phyloP scores from a whole-genome alignment of 139 green algal genomes.

The Volvox reticuliferus region DNA sequence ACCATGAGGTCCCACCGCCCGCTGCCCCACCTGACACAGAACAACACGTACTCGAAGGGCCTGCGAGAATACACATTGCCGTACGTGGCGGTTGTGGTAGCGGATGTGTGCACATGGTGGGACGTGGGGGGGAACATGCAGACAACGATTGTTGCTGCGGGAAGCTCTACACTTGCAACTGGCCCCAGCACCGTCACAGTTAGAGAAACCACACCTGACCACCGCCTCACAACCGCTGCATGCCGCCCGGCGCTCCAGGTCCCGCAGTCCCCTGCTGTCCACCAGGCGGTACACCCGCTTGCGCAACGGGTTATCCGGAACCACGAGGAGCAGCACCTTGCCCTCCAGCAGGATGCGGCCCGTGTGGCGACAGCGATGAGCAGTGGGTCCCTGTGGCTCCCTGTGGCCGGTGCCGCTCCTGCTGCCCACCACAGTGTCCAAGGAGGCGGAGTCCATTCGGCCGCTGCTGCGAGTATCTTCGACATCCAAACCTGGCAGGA shows the following conservation, averaged over 20 bases:
- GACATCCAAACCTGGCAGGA: too few species aligned
- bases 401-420: not conserved
- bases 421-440: not conserved
- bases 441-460: not conserved
- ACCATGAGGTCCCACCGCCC: too few species aligned
- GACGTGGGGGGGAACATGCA: too few species aligned
- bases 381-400: not conserved
- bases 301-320: not conserved
- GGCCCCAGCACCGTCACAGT: too few species aligned
- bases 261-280: slow-evolving; percentile 8
- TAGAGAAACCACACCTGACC: too few species aligned
- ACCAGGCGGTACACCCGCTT: slow-evolving; percentile 32
- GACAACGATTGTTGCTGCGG: too few species aligned
- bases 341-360: slow-evolving; percentile 38
- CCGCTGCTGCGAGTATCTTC: not conserved
- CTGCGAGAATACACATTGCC: not conserved
- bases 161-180: too few species aligned
- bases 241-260: too few species aligned
- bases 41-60: slow-evolving; percentile 76
- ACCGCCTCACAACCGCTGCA: too few species aligned
- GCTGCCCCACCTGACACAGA: slow-evolving; percentile 53
- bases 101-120: not conserved
- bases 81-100: not conserved
- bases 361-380: not conserved
- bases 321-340: slow-evolving; percentile 28